Base-by-base conservation (phyloP, 176 grass and related monocot genomes). In the Oryza meyeriana region DNA sequence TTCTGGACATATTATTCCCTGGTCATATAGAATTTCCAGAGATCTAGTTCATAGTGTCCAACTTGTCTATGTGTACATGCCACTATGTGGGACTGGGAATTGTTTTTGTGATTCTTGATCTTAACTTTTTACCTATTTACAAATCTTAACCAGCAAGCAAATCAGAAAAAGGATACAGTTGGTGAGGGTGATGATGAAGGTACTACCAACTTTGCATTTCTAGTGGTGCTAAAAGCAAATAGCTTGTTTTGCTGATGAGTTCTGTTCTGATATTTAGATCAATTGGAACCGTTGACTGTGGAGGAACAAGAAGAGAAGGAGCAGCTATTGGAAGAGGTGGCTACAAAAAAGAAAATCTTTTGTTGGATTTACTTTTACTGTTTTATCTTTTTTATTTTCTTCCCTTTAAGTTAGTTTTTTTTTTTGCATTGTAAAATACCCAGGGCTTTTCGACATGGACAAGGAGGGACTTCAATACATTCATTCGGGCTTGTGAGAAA, bases 381-480 rank as follows among this genome's bases (percentile, higher is more conserved):
- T 71, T 70, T 3, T 40, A 25, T 25, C 1, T 59, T 25, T 25
- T 29, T 61, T 28, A 5, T 61, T 61, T 48, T 17, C 83, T 67
- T 79, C 57, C 48, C 74, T 61, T n/a, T 35, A 36, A 22, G 48
- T 89, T 73, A 44, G 12, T 76, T n/a, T n/a, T 76, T 76, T 30
- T 25, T 81, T 17, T 18, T 65, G 4, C 26, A 78, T 39, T 66
- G 32, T 74, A 40, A 24, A 80, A 69, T 38, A 32, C 61, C 70
- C 81, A 94, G 92, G 92, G 92, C 11, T 94, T 94, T 70, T 84
- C 89, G 75, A 91, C 92, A 79, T 94, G 92, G 92, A 87, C 92
- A 25, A 89, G 84, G 69, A 94, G 89, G 75, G 92, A 94, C 84
- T 91, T 94, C 63, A 94, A 94, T 84, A 85, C 92, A 52, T 94